Evolutionary conservation across 2,329 filamentous ascomycete genomes (phyloP), one percentile per base, ranked within the genome.

Genomic region (Albifimbria verrucaria): DNA sequence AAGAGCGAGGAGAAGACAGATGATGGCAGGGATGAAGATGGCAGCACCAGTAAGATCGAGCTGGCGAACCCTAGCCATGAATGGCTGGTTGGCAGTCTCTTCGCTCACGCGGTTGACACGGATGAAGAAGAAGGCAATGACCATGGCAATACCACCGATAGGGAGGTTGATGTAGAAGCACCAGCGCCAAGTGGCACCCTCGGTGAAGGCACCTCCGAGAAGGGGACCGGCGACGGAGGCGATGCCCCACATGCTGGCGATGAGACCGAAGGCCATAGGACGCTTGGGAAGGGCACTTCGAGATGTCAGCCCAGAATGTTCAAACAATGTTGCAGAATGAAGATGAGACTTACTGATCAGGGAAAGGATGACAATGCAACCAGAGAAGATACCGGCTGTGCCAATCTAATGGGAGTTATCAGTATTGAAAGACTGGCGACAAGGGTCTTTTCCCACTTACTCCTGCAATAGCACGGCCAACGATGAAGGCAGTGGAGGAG

Each of bases 211-310:
- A 20, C 78, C 78, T 6, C 78, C 78, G 5, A 80, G 66, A 15
- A 82, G 62, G 7, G 79, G 79, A 0, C 78, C 79, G 3, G 74
- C 73, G 7, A 81, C 77, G 24, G 68, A 72, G 42, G 79, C 79
- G 48, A 85, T 73, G 17, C 81, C 82, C 66, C 77, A 84, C 70
- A 83, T 80, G 48, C 73, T 77, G 11, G 77, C 78, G 41, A 83
- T 72, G 41, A 83, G 63, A 23, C 80, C 81, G 51, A 81, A 81
- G 22, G 77, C 80, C 25, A 80, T 65, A 7, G 77, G 81, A 26
- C 81, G 72, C 59, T 81, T 79, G 7, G 75, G 66, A 9, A 85
- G 72, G 82, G 81, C 47, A 84, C 77, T 70, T 7, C 3, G 1
- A 24, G 20, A 50, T 58, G 51, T 56, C 21, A 53, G 54, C n/a